Conservation (phyloP, 768 basidiomycete species). For the Podaxis rugospora region DNA sequence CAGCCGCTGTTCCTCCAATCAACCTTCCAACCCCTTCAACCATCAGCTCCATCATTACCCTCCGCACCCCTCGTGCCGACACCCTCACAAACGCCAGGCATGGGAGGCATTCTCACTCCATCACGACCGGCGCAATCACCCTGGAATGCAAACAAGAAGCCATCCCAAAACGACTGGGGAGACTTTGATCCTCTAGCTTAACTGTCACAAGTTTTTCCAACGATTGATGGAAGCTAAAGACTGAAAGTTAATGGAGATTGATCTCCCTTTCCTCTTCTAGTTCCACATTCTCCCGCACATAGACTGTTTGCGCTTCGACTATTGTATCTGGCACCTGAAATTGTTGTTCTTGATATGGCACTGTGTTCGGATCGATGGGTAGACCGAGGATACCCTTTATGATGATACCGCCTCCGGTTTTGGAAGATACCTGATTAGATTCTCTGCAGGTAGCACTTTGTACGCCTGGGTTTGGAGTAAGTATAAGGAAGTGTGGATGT, state of each 20-base stretch:
- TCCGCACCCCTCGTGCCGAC: conserved; percentile 18
- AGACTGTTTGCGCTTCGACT: conserved; percentile 47
- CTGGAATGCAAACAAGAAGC: conserved; percentile 38
- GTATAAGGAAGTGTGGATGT: not conserved
- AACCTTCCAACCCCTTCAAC: conserved; percentile 15
- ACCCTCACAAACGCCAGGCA: conserved; percentile 16
- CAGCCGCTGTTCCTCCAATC: conserved; percentile 11
- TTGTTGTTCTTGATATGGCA: conserved; percentile 30
- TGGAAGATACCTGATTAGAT: conserved; percentile 68
- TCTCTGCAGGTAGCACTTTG: conserved; percentile 63
- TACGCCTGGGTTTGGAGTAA: conserved; percentile 44
- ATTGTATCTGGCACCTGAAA: conserved; percentile 40
- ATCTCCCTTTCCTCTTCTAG: conserved; percentile 31
- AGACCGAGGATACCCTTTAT: conserved; percentile 55
- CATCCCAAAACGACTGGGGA: conserved; percentile 68
- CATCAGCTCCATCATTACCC: conserved; percentile 15
- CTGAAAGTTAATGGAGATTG: conserved; percentile 9
- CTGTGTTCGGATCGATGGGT: conserved; percentile 31
- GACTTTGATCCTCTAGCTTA: conserved; percentile 79
- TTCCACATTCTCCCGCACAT: conserved; percentile 36
- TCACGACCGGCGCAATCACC: conserved; percentile 55
- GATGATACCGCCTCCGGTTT: conserved; percentile 68
- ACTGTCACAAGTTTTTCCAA: not conserved
- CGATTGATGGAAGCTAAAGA: not conserved
- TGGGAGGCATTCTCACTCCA: conserved; percentile 54